Evolutionary conservation across 768 basidiomycete genomes (phyloP).

Genomic region (Antrodiella citrinella): DNA sequence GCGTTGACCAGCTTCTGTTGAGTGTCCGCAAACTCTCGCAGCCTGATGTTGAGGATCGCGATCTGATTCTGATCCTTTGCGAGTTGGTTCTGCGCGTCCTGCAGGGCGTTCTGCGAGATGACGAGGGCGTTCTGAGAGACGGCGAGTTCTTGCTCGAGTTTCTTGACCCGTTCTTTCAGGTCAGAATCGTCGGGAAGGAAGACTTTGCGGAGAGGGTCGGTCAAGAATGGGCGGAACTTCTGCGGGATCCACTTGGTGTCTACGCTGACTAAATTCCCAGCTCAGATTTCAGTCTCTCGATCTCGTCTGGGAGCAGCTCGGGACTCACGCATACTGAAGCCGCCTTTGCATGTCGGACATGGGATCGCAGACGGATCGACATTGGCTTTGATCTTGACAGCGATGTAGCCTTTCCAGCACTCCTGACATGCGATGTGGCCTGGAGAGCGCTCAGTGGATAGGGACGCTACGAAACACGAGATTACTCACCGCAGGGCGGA

Average conservation of each 20-base stretch:
- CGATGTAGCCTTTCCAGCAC: not conserved
- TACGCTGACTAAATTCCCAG: no score
- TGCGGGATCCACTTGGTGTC: no score
- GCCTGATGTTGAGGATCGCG: not conserved
- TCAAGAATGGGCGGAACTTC: not conserved
- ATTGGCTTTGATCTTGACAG: not conserved
- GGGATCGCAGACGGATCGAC: not conserved
- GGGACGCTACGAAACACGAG: no score
- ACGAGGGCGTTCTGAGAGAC: not conserved
- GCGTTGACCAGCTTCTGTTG: no score
- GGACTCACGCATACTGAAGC: not conserved
- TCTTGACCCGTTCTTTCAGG: not conserved
- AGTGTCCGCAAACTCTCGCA: no score
- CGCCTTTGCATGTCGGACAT: not conserved
- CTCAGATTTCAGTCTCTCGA: no score
- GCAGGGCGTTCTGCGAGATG: not conserved
- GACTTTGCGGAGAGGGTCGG: not conserved
- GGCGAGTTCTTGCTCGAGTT: not conserved
- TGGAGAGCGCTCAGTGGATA: no score
- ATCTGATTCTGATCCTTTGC: not conserved
- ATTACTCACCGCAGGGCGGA: not conserved
- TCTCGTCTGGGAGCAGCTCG: no score
- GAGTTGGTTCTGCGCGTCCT: not conserved
- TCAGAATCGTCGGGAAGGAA: not conserved
- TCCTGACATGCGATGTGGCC: not conserved